Evolutionary conservation across 495 filamentous ascomycete genomes (phyloP).

Genomic region (Penicillium canariense): DNA sequence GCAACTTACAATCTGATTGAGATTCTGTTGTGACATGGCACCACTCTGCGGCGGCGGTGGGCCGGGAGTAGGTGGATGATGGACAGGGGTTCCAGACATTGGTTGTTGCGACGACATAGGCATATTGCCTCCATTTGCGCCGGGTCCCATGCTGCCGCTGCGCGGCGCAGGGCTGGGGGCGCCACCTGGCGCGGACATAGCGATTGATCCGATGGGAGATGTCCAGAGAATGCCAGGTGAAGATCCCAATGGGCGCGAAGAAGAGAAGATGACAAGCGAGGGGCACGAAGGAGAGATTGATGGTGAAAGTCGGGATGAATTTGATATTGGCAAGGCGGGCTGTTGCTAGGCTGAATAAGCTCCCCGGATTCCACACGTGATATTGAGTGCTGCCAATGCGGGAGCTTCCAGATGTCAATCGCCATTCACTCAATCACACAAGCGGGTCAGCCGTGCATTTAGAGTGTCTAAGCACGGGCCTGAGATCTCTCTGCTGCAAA

Average conservation of each 20-base stretch:
- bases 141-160: constrained; percentile 53
- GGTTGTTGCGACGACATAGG: constrained; percentile 51
- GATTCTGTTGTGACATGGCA: constrained; percentile 74
- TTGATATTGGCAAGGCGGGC: constrained; percentile 16
- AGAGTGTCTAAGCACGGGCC: too few relatives aligned
- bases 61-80: constrained; percentile 37
- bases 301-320: constrained; percentile 7
- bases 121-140: constrained; percentile 44
- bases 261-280: background rate
- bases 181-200: constrained; percentile 50
- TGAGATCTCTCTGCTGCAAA: background rate
- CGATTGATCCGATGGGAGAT: background rate
- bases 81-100: constrained; percentile 37
- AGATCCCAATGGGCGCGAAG: background rate
- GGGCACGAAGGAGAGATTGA: background rate
- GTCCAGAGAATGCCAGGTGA: background rate
- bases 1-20: constrained; percentile 88
- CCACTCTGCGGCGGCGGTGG: constrained; percentile 42
- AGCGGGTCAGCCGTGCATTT: too few relatives aligned
- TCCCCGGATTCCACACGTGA: constrained; percentile 29
- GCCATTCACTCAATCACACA: background rate
- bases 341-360: constrained; percentile 8
- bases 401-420: background rate
- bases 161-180: constrained; percentile 49
- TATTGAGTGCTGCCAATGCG: background rate